Base-by-base conservation (phyloP, 495 filamentous ascomycete species). In the Evernia prunastri region DNA sequence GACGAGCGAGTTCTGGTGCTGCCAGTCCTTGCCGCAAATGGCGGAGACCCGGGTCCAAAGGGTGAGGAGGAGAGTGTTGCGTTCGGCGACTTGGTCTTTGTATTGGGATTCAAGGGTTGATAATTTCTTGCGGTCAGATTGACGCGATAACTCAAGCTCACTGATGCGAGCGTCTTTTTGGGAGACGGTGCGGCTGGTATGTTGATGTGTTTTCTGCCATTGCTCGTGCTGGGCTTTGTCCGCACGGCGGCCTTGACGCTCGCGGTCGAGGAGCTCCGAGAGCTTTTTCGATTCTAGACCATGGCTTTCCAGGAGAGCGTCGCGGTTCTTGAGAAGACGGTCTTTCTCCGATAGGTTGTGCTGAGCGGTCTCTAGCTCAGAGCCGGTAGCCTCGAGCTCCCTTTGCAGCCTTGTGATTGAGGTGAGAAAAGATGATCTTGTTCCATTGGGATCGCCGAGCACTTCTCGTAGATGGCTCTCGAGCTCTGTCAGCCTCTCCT, bases 1-100 rank as follows among this genome's bases (percentile, higher is more conserved):
- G 71, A 97, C 90, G 47, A 95, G 84, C 65, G 86, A 88, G 68
- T 97, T 92, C 65, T 89, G 86, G 67, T 96, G 88, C 0, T 89
- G 85, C 94, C 94, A 98, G 71, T 97, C 94, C 0, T 83, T 79
- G 36, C 94, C 94, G 68, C 95, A 97, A 60, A 97, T 86, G 12
- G 86, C 77, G 4, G 88, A 89, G 18, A 98, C 80, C 35, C 91
- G 84, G 60, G 90, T 90, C 94, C 94, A 98, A 20, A 97, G 79
- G 18, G 84, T 80, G 17, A 95, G 82, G 35, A 96, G 83, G 53
- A 98, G 82, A 43, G 87, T 86, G 72, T 98, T 97, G 60, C 94
- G 88, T 73, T 98, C 94, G 20, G 79, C 82, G 40, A 97, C 82
- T 72, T 96, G 90, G 53, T 97, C 92, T 69, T 87, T 87, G 77